Evolutionary conservation across 805 yeast species (phyloP).

Genomic region (Monosporozyma aquatica): DNA sequence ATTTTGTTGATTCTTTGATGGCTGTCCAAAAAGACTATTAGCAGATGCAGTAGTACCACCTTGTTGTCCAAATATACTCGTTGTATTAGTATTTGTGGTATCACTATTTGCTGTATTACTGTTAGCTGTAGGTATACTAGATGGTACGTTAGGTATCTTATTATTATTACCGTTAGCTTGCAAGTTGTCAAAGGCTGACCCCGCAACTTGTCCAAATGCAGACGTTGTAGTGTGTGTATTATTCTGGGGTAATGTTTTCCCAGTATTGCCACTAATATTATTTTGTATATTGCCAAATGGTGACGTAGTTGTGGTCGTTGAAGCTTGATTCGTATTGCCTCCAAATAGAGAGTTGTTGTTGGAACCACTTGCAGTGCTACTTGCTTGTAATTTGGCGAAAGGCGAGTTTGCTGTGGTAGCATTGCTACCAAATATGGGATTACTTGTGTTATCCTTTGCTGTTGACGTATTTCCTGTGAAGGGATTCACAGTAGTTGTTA

Average conservation of each 20-base stretch:
- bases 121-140: background rate
- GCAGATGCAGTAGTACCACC: background rate
- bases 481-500: constrained; percentile 1
- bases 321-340: background rate
- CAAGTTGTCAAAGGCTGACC: constrained; percentile 9
- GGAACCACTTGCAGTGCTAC: no score
- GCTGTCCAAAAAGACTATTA: background rate
- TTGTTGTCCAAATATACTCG: background rate
- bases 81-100: background rate
- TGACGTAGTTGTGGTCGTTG: constrained; percentile 4
- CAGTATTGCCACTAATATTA: constrained; percentile 5
- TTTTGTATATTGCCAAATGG: constrained; percentile 14
- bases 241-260: background rate
- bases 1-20: background rate
- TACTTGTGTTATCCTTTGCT: background rate
- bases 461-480: constrained; percentile 4
- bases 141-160: constrained; percentile 2
- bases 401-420: constrained; percentile 6
- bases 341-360: constrained; percentile 10
- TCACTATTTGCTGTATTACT: background rate
- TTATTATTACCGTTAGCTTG: constrained; percentile 8
- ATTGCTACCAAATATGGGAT: constrained; percentile 6
- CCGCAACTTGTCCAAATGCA: background rate
- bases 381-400: constrained; percentile 14
- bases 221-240: constrained; percentile 1